phyloP scores from a whole-genome alignment of 208 protist genomes.

The Angomonas ambiguus region DNA sequence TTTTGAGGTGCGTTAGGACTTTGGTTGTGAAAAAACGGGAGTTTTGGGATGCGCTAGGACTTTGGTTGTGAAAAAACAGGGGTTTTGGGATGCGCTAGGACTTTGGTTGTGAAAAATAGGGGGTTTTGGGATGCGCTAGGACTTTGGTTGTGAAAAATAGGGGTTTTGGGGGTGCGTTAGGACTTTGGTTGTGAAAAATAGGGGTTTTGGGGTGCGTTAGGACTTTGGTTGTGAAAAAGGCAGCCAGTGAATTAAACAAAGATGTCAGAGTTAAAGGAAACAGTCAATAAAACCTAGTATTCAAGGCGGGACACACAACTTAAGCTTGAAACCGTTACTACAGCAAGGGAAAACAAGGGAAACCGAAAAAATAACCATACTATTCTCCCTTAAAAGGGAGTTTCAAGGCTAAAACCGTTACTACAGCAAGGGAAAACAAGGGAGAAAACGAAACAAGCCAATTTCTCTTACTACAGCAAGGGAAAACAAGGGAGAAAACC shows the following conservation, averaged over 20 bases:
- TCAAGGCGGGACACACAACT: too few relatives aligned
- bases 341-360: slow-evolving; percentile 1
- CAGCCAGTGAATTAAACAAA: slow-evolving; percentile 1
- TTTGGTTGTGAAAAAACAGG: slow-evolving; percentile 1
- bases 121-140: not conserved
- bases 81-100: slow-evolving; percentile 2
- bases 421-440: slow-evolving; percentile 9
- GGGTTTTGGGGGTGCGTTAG: slow-evolving; percentile 4
- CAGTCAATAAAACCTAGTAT: too few relatives aligned
- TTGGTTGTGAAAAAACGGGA: slow-evolving; percentile 1
- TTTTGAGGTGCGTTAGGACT: not conserved
- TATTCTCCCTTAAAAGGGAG: too few relatives aligned
- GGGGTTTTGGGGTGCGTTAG: not conserved
- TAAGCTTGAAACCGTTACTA: slow-evolving; percentile 3
- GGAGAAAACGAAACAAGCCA: slow-evolving; percentile 4
- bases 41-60: not conserved
- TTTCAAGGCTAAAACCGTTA: slow-evolving; percentile 9
- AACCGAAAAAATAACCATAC: slow-evolving; percentile 8
- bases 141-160: not conserved
- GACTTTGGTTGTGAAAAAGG: not conserved
- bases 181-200: not conserved
- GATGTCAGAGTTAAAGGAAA: not conserved
- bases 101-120: not conserved
- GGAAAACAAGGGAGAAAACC: slow-evolving; percentile 14
- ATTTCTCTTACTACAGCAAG: not conserved